Percentiles rank a stretch among this genome's conserved stretches.
These are phyloP conservation scores for Saprolegnia diclina DNA, from an alignment of 352 stramenopile species.

Conservation along the genomic window DNA sequence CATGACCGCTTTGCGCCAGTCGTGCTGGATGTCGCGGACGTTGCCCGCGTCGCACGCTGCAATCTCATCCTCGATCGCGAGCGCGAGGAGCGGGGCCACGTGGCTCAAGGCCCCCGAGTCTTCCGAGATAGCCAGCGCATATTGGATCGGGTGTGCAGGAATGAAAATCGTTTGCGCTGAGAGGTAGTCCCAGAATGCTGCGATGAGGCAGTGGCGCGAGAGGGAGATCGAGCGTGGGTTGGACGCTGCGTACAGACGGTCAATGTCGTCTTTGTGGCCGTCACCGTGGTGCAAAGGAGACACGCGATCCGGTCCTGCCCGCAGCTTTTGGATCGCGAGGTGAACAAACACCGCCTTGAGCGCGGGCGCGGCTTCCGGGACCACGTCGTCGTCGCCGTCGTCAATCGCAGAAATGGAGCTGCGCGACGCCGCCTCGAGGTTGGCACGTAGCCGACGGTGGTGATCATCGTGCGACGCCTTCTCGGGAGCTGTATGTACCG, in stretches of 20 bases:
- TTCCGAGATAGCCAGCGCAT: conserved; percentile 5
- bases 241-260: conserved; percentile 1
- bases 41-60: conserved; percentile 2
- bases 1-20: conserved; percentile 17
- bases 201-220: conserved; percentile 16
- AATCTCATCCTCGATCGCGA: conserved; percentile 19
- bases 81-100: neutral
- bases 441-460: conserved; percentile 18
- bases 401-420: conserved; percentile 2
- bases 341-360: neutral
- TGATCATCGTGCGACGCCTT: neutral
- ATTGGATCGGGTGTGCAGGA: conserved; percentile 11
- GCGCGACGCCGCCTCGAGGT: conserved; percentile 10
- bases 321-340: conserved; percentile 17
- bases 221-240: conserved; percentile 21
- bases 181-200: conserved; percentile 13
- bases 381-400: neutral
- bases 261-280: conserved; percentile 7
- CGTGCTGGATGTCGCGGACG: conserved; percentile 21
- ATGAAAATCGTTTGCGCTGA: neutral
- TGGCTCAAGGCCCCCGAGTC: neutral
- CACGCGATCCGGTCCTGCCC: conserved; percentile 9
- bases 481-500: neutral
- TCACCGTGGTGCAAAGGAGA: conserved; percentile 17
- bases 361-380: neutral